These are phyloP conservation scores for Blastomyces parvus DNA, from an alignment of 2,329 filamentous ascomycete species.

Conservation along the genomic window DNA sequence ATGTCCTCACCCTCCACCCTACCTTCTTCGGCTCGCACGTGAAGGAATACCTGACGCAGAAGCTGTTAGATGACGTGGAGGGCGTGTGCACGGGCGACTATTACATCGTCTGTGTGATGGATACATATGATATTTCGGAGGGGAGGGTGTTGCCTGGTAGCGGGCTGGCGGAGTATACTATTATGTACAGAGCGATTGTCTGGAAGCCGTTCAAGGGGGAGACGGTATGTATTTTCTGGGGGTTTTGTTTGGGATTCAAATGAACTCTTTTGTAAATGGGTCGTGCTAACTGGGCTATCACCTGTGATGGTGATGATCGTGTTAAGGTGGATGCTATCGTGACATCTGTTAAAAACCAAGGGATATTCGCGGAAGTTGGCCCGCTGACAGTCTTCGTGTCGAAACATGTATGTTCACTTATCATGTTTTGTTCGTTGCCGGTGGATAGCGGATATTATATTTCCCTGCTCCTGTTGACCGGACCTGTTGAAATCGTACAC, in stretches of 20 bases:
- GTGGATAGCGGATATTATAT: too few species aligned
- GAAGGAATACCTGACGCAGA: constrained; percentile 79
- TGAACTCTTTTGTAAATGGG: background rate
- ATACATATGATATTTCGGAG: constrained; percentile 88
- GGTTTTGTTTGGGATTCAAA: background rate
- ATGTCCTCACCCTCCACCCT: constrained; percentile 86
- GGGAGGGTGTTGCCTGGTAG: constrained; percentile 86
- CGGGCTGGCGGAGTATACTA: constrained; percentile 86
- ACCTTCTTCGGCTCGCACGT: constrained; percentile 95
- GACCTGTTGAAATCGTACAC: background rate
- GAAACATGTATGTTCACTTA: constrained; percentile 56
- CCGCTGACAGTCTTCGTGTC: constrained; percentile 43
- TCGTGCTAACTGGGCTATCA: constrained; percentile 1
- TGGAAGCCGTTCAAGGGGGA: constrained; percentile 98
- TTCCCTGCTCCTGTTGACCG: background rate
- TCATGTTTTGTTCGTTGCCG: too few species aligned
- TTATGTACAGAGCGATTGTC: constrained; percentile 89
- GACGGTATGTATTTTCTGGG: constrained; percentile 56
- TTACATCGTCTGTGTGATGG: constrained; percentile 97
- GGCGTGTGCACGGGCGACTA: constrained; percentile 91
- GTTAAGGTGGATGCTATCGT: constrained; percentile 83
- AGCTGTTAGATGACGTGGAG: constrained; percentile 86
- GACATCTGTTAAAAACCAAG: constrained; percentile 79
- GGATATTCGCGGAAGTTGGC: constrained; percentile 55
- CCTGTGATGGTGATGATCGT: constrained; percentile 24